phyloP scores from a whole-genome alignment of 805 yeast genomes.

The Kluyveromyces lactis region DNA sequence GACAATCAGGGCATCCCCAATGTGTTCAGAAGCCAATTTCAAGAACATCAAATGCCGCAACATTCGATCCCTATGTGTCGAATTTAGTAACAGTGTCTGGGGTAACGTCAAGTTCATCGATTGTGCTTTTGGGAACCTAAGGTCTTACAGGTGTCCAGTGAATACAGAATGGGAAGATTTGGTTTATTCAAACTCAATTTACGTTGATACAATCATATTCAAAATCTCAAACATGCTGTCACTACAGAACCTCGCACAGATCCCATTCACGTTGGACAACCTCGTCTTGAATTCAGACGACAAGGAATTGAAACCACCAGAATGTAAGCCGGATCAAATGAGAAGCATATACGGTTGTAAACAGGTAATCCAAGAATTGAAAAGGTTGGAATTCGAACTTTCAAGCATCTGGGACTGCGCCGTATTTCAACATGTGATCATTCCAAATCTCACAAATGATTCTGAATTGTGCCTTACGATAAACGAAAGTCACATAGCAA shows the following conservation, averaged over 20 bases:
- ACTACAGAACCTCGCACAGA: neutral
- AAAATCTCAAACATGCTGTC: neutral
- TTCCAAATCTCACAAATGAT: constrained; percentile 7
- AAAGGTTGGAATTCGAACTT: constrained; percentile 7
- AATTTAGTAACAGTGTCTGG: constrained; percentile 5
- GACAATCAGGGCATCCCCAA: constrained; percentile 11
- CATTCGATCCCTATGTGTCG: constrained; percentile 9
- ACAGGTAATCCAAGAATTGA: neutral
- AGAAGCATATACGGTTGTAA: no score
- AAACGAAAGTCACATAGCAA: neutral
- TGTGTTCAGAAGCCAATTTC: constrained; percentile 14
- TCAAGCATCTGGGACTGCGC: constrained; percentile 15
- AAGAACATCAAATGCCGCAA: constrained; percentile 13
- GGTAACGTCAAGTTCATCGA: constrained; percentile 10
- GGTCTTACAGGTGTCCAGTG: constrained; percentile 8
- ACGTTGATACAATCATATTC: neutral
- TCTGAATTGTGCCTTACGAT: neutral
- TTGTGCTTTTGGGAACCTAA: constrained; percentile 15
- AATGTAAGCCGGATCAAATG: no score
- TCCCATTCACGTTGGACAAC: neutral
- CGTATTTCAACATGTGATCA: constrained; percentile 12
- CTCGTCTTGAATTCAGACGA: neutral
- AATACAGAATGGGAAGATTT: constrained; percentile 17
- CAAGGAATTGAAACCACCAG: no score
- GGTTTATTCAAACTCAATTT: neutral